Percentiles rank a stretch among this genome's conserved stretches.
phyloP scores from a whole-genome alignment of 2,329 filamentous ascomycete genomes.

The Monilinia aucupariae region DNA sequence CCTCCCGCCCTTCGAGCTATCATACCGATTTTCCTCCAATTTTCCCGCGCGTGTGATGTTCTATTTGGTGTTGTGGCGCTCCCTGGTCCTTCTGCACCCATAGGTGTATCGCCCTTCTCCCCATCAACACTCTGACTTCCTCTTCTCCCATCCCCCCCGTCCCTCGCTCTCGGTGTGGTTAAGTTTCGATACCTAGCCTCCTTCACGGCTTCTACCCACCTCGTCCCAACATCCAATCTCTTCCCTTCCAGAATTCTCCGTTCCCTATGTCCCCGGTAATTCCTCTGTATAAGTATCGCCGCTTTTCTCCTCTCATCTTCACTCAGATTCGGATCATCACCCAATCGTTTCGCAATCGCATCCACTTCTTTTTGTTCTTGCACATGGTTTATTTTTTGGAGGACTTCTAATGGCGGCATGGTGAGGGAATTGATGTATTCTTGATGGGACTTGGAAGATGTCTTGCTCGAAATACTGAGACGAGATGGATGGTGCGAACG shows the following conservation, averaged over 20 bases:
- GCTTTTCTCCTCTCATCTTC: slow-evolving; percentile 44
- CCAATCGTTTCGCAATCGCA: slow-evolving; percentile 23
- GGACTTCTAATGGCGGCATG: slow-evolving; percentile 36
- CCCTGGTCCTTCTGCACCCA: slow-evolving; percentile 8
- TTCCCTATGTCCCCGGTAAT: slow-evolving; percentile 71
- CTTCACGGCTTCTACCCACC: slow-evolving; percentile 43
- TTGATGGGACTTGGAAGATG: slow-evolving; percentile 27
- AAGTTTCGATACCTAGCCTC: slow-evolving; percentile 51
- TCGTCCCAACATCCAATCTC: slow-evolving; percentile 42
- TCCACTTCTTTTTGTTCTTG: slow-evolving; percentile 40
- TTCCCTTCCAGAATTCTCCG: slow-evolving; percentile 66
- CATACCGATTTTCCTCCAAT: slow-evolving; percentile 70
- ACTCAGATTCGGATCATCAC: slow-evolving; percentile 31
- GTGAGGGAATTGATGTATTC: slow-evolving; percentile 33
- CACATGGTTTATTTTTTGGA: slow-evolving; percentile 45
- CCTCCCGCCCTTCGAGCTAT: slow-evolving; percentile 68
- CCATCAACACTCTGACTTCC: slow-evolving; percentile 21
- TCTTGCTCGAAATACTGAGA: slow-evolving; percentile 24
- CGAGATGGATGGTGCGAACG: slow-evolving; percentile 22
- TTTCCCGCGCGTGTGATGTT: slow-evolving; percentile 47
- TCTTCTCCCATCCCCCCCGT: slow-evolving; percentile 18
- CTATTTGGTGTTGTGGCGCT: background rate
- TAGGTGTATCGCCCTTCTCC: slow-evolving; percentile 25
- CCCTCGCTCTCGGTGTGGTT: slow-evolving; percentile 41
- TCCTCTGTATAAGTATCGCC: slow-evolving; percentile 59